These are phyloP conservation scores for Erodium chrysanthum DNA, from an alignment of 441 rosid species.

Conservation along the genomic window DNA sequence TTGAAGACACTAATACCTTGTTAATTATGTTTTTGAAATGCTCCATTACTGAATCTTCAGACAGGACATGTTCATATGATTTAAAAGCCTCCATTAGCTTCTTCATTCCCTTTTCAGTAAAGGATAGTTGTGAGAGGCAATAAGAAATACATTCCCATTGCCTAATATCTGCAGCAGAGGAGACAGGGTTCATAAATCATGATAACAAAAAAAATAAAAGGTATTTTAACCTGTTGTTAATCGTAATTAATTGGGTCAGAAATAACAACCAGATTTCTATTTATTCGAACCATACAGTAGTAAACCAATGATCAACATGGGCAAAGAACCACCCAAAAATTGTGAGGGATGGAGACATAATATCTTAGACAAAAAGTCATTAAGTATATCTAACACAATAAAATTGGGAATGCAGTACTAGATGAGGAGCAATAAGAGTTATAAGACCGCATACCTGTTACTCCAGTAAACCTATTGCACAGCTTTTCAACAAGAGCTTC, in stretches of 20 bases:
- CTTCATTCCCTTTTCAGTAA: slow-evolving; percentile 90
- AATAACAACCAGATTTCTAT: neutral
- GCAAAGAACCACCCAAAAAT: no score
- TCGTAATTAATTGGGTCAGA: neutral
- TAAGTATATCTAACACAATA: neutral
- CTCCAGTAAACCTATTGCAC: slow-evolving; percentile 91
- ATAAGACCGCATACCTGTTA: slow-evolving; percentile 44
- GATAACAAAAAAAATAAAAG: neutral
- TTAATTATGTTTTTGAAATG: slow-evolving; percentile 77
- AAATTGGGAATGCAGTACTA: neutral
- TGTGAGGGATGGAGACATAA: neutral
- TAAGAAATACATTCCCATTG: slow-evolving; percentile 93
- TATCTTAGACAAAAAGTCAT: neutral
- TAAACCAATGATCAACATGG: no score
- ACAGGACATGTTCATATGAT: slow-evolving; percentile 70
- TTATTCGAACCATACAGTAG: neutral
- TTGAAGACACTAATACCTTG: slow-evolving; percentile 49
- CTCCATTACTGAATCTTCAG: slow-evolving; percentile 77
- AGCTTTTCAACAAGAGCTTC: slow-evolving; percentile 97
- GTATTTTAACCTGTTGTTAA: neutral
- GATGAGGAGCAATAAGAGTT: neutral
- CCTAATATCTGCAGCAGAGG: slow-evolving; percentile 54
- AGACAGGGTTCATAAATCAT: slow-evolving; percentile 11
- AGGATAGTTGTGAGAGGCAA: slow-evolving; percentile 84
- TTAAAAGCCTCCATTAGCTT: slow-evolving; percentile 83